These are phyloP conservation scores for Neocatenulostroma microsporum DNA, from an alignment of 2,329 filamentous ascomycete genomes.

Conservation along the genomic window DNA sequence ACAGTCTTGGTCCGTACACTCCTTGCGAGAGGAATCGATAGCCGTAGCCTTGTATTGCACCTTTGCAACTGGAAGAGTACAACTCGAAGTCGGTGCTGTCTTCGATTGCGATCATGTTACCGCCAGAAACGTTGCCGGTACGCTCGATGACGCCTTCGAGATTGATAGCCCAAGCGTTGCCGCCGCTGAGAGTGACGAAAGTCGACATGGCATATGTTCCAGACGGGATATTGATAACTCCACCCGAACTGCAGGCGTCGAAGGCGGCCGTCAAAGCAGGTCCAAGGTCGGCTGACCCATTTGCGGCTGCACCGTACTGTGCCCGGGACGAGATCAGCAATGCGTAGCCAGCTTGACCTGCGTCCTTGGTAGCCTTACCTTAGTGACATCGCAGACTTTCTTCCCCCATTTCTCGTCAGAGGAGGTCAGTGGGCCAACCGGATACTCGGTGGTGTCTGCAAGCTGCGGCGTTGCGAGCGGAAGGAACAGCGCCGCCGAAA, in stretches of 20 bases:
- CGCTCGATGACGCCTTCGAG: conserved; percentile 49
- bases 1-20: conserved; percentile 38
- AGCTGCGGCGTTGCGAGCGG: no score
- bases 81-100: conserved; percentile 47
- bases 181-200: conserved; percentile 43
- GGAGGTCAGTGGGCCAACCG: background rate
- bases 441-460: background rate
- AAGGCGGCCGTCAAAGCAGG: conserved; percentile 43
- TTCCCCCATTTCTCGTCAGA: background rate
- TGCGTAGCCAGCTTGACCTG: no score
- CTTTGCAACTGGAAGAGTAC: conserved; percentile 45
- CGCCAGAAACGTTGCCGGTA: conserved; percentile 41
- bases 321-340: no score
- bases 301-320: conserved; percentile 48
- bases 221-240: conserved; percentile 43
- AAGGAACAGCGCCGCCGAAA: no score
- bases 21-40: conserved; percentile 42
- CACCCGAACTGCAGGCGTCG: conserved; percentile 44
- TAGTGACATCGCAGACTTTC: background rate
- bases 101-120: conserved; percentile 49
- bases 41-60: conserved; percentile 47
- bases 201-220: conserved; percentile 45
- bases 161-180: conserved; percentile 44
- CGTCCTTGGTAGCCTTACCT: no score
- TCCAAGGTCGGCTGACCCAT: conserved; percentile 46